Conservation (phyloP, 805 yeast genomes). For the Lachancea lanzarotensis region DNA sequence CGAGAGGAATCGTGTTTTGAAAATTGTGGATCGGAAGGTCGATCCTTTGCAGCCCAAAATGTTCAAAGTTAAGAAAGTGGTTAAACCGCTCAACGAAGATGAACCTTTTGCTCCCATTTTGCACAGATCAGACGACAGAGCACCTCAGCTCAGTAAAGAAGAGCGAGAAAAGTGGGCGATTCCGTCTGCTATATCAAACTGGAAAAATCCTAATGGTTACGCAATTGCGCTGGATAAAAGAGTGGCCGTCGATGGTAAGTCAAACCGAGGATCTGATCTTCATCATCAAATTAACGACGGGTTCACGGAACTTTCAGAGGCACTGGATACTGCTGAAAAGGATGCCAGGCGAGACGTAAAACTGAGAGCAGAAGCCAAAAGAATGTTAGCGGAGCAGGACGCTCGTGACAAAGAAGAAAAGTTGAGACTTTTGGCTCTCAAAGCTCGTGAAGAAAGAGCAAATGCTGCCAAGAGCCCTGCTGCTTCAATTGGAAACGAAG, state of each 20-base stretch:
- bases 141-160: conserved; percentile 48
- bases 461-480: conserved; percentile 1
- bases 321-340: conserved; percentile 63
- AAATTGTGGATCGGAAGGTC: conserved; percentile 44
- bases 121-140: conserved; percentile 46
- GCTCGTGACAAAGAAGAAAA: conserved; percentile 45
- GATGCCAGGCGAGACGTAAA: conserved; percentile 52
- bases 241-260: conserved; percentile 44
- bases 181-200: conserved; percentile 87
- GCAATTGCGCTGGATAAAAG: conserved; percentile 77
- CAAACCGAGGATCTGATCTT: conserved; percentile 30
- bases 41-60: conserved; percentile 88
- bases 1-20: conserved; percentile 42
- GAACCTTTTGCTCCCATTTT: conserved; percentile 64
- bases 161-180: conserved; percentile 79
- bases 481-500: conserved; percentile 4
- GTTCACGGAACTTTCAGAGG: conserved; percentile 58
- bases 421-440: conserved; percentile 43
- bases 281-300: conserved; percentile 45
- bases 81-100: conserved; percentile 45
- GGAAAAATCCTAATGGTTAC: conserved; percentile 92
- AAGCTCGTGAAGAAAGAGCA: conserved; percentile 36
- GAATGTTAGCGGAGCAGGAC: conserved; percentile 45
- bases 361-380: conserved; percentile 43
- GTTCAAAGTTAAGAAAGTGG: conserved; percentile 59